Evolutionary conservation across 805 yeast genomes (phyloP).

Genomic region (Wickerhamomyces strasburgensis): DNA sequence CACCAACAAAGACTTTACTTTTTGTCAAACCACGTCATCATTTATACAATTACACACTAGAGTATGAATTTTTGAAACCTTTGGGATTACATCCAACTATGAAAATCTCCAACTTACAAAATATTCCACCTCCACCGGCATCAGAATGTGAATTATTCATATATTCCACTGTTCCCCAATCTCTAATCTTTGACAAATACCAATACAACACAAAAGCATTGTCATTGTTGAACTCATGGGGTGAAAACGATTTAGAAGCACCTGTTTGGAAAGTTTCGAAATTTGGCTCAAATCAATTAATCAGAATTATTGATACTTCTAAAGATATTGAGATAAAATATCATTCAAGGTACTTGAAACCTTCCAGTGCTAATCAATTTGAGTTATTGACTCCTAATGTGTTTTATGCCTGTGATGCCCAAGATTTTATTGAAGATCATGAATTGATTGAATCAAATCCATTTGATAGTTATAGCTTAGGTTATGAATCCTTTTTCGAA

Average conservation of each 20-base stretch:
- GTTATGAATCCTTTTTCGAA: constrained; percentile 44
- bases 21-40: constrained; percentile 23
- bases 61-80: constrained; percentile 22
- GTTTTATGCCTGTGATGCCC: constrained; percentile 47
- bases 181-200: constrained; percentile 49
- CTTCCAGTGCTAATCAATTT: constrained; percentile 24
- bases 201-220: constrained; percentile 36
- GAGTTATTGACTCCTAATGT: constrained; percentile 34
- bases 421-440: constrained; percentile 19
- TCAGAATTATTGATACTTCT: constrained; percentile 27
- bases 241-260: constrained; percentile 52
- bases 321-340: constrained; percentile 34
- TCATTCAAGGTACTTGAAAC: constrained; percentile 49
- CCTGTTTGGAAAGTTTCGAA: constrained; percentile 43
- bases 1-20: constrained; percentile 22
- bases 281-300: constrained; percentile 45
- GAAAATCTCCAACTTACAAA: constrained; percentile 10
- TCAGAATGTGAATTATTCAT: constrained; percentile 39
- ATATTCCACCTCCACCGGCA: constrained; percentile 5
- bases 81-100: constrained; percentile 36
- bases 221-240: constrained; percentile 40
- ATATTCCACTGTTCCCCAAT: constrained; percentile 38
- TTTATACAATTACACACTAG: constrained; percentile 3
- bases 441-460: constrained; percentile 28
- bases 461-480: constrained; percentile 35